Percentiles rank a stretch among this genome's conserved stretches.
These are phyloP conservation scores for Pyrenophora tritici-repentis DNA, from an alignment of 2,329 filamentous ascomycete species.

Conservation along the genomic window DNA sequence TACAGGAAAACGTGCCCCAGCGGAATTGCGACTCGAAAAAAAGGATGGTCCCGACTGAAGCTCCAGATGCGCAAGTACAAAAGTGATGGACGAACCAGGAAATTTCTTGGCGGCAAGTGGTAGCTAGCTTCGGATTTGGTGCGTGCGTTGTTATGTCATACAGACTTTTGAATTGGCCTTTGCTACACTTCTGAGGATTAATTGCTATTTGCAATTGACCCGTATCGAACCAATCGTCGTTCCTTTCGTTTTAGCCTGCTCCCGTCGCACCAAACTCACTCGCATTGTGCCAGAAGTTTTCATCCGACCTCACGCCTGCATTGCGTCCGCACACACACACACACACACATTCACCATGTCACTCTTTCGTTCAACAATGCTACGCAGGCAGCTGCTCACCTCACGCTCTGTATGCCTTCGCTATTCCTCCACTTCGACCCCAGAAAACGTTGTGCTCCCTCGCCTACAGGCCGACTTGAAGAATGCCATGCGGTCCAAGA, in stretches of 20 bases:
- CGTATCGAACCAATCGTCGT: neutral
- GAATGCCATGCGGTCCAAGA: conserved; percentile 54
- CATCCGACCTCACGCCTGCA: neutral
- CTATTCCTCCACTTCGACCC: conserved; percentile 23
- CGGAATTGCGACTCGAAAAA: conserved; percentile 35
- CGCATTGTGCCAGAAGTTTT: too few relatives aligned
- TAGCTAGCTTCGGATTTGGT: conserved; percentile 17
- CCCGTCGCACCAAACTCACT: neutral
- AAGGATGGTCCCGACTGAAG: conserved; percentile 1
- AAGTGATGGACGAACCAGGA: conserved; percentile 38
- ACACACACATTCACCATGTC: conserved; percentile 26
- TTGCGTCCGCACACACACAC: neutral
- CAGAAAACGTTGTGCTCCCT: conserved; percentile 43
- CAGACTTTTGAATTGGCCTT: conserved; percentile 10
- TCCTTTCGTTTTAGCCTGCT: conserved; percentile 1
- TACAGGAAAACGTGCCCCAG: conserved; percentile 19
- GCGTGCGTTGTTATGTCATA: conserved; percentile 18
- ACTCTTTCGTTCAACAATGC: conserved; percentile 27
- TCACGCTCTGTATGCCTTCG: conserved; percentile 26
- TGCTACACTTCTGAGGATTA: neutral
- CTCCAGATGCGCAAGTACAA: conserved; percentile 23
- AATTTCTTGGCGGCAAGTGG: conserved; percentile 28
- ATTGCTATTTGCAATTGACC: neutral
- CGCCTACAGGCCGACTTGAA: conserved; percentile 55
- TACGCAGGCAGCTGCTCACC: conserved; percentile 20